Evolutionary conservation across 805 yeast genomes (phyloP), one percentile per base, ranked within the genome.

Genomic region (Saccharomycopsis malanga): DNA sequence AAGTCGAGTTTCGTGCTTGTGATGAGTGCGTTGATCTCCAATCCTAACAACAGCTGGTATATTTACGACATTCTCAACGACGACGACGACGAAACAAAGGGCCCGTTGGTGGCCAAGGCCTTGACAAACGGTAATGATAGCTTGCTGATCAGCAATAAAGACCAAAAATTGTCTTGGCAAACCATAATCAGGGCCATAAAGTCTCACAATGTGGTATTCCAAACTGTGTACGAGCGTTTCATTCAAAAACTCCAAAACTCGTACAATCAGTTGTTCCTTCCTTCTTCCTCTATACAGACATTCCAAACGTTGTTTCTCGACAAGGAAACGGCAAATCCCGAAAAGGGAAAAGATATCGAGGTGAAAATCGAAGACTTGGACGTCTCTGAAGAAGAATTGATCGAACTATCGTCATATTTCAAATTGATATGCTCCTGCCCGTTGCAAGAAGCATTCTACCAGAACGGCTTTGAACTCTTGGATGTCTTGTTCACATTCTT

Each of bases 1-100:
- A 76, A 87, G 44, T 83, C 98, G 0, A 76, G 95, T 0, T 87
- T 82, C 57, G 79, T 89, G 54, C 71, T 87, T 48, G 74, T 91
- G 72, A 68, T 91, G 48, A 80, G 94, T 2, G 81, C 93, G 4
- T 68, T 46, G 24, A 35, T 38, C 0, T 70, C 73, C 17, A 81
- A 83, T n/a, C 66, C 71, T 2, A 71, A 71, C 20, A 73, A 76
- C 49, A 74, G 87, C 2, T 60, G 63, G 3, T 69, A 74, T 45
- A 72, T 73, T 0, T 77, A 71, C 56, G 74, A 70, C 45, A 79
- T 76, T 52, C 56, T 78, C 34, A 69, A 66, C 29, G 50, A 45
- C 24, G 46, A 15, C 21, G 40, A 23, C 23, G 36, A 18, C 9
- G 46, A 24, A 23, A 14, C 17, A 22, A 39, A 39, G 21, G n/a